Evolutionary conservation across 2,329 filamentous ascomycete species (phyloP).

Genomic region (Arthroderma uncinatum): DNA sequence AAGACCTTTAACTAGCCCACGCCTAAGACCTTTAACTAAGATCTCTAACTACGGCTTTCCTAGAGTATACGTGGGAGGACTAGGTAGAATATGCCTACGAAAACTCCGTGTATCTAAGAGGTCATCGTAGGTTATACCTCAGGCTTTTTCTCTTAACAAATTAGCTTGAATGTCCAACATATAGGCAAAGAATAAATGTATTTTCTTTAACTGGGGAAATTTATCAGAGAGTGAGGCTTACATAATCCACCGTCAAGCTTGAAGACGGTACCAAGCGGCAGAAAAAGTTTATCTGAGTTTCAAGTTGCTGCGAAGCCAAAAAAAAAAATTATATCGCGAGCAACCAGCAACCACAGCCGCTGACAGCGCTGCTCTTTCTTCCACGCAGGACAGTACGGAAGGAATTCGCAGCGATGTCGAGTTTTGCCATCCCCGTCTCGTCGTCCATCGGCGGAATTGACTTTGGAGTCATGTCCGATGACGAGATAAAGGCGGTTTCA

Average conservation of each 20-base stretch:
- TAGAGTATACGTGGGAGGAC: too few species aligned
- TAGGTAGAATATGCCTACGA: too few species aligned
- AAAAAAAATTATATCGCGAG: constrained; percentile 2
- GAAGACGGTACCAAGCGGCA: constrained; percentile 26
- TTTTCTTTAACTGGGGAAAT: not conserved
- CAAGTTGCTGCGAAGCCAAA: not conserved
- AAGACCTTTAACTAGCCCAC: too few species aligned
- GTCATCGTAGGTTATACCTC: too few species aligned
- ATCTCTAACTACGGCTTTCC: too few species aligned
- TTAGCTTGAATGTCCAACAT: too few species aligned
- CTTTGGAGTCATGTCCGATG: constrained; percentile 70
- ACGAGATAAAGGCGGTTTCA: constrained; percentile 79
- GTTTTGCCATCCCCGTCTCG: constrained; percentile 59
- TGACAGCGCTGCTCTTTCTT: not conserved
- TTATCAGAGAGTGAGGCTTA: not conserved
- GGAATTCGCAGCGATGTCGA: constrained; percentile 28
- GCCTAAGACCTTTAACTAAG: not conserved
- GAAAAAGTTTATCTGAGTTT: constrained; percentile 28
- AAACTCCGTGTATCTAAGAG: too few species aligned
- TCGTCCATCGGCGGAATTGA: constrained; percentile 78
- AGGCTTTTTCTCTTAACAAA: too few species aligned
- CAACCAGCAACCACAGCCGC: not conserved
- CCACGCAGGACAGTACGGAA: not conserved
- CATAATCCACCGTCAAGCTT: not conserved
- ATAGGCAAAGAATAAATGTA: too few species aligned